Base-by-base conservation (phyloP, 2,329 filamentous ascomycete species). In the Ophiostoma triangulosporum region DNA sequence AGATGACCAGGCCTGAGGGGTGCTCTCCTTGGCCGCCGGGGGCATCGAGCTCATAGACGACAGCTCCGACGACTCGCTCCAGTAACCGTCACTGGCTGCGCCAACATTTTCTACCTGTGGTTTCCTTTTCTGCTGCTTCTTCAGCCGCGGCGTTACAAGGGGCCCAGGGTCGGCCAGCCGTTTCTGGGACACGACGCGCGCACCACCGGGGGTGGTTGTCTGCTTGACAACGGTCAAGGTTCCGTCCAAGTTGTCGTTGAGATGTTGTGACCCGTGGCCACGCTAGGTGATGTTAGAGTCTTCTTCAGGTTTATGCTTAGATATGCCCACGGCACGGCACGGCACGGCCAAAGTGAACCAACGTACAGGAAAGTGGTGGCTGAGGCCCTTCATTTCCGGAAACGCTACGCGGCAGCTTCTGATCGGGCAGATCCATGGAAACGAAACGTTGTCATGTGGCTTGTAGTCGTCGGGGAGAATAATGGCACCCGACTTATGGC, bases 161-260 rank as follows among this genome's bases (percentile, higher is more conserved):
- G 46, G 46, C n/a, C 46, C 46, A 1, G 46, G 46, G n/a, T 48
- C 46, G n/a, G 46, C 29, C 17, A 48, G 17, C 1, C 12, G n/a
- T 33, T 32, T 48, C 17, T 48, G 46, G 4, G 46, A 48, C 17
- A 48, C 46, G 2, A 48, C 17, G 22, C 46, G 46, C 3, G 46
- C 46, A 14, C 46, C 46, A 6, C 12, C 15, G 3, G 26, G 26
- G 4, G 11, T 24, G 7, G 26, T 8, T 3, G 11, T 5, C n/a
- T 27, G 12, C 14, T 38, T 38, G 32, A 51, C 5, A 32, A 51
- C 22, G 11, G 49, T 27, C 14, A 51, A 29, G 6, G 49, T 51
- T 6, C 49, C 49, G 22, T 51, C 49, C 8, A 36, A 35, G 22
- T 51, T 51, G 49, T 51, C 49, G 14, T 51, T 51, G 12, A 51